Percentiles rank a stretch among this genome's conserved stretches.
Evolutionary conservation across 148 eudicot species (phyloP).

Genomic region (Rhododendron ferrugineum): DNA sequence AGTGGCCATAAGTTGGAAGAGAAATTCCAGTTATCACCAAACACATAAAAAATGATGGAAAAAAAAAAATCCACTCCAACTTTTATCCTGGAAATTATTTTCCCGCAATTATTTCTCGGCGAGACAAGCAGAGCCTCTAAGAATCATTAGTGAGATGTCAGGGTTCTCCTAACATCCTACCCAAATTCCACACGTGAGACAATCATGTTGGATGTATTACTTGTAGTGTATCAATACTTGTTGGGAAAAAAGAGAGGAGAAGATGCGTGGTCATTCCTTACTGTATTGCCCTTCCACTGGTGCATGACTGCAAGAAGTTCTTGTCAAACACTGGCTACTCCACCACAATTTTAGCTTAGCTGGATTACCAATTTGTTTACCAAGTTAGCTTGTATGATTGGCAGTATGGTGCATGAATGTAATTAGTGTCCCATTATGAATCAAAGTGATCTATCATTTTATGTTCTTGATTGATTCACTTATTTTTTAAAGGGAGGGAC

Average conservation of each 20-base stretch:
- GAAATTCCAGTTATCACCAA: background rate
- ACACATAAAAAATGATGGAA: background rate
- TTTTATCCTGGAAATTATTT: too few species aligned
- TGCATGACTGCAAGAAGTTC: background rate
- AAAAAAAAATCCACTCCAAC: background rate
- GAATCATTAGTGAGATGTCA: background rate
- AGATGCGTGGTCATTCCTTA: background rate
- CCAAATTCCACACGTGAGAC: background rate
- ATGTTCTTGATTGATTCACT: background rate
- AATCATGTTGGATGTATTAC: background rate
- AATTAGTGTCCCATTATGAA: background rate
- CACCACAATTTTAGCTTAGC: background rate
- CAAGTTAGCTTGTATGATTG: background rate
- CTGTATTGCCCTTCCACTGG: too few species aligned
- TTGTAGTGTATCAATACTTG: background rate
- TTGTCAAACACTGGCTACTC: background rate
- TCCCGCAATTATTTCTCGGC: background rate
- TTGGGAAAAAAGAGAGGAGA: background rate
- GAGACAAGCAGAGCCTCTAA: background rate
- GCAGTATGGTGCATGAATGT: background rate
- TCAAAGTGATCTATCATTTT: background rate
- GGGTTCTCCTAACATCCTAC: background rate
- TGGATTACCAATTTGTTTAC: background rate
- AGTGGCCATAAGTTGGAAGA: background rate
- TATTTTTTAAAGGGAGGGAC: background rate